A percentile compares a stretch with the other conserved stretches of the same genome.
Evolutionary conservation across 225 moss, liverwort and hornwort genomes (phyloP).

Genomic region (Takakia lepidozioides): DNA sequence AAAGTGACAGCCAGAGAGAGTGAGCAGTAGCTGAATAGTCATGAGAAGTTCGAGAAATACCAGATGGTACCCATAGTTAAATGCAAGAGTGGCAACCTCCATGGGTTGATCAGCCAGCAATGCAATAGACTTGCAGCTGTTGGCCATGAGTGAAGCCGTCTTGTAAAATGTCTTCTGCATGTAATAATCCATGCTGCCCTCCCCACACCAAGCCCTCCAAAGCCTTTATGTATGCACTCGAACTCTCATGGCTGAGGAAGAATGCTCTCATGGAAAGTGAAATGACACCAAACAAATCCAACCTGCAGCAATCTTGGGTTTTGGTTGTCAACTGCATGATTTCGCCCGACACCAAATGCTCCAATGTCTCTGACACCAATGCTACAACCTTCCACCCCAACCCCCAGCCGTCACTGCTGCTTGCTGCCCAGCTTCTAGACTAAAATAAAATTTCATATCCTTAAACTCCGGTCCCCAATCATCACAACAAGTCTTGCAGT

Average conservation of each 20-base stretch:
- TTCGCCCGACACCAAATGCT: constrained; percentile 81
- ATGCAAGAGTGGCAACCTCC: constrained; percentile 75
- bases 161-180: constrained; percentile 85
- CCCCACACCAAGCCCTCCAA: neutral
- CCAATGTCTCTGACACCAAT: constrained; percentile 70
- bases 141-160: constrained; percentile 85
- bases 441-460: no score
- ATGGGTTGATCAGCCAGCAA: constrained; percentile 74
- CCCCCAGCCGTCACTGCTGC: neutral
- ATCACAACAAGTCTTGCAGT: no score
- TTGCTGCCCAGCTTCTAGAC: no score
- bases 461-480: no score
- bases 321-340: constrained; percentile 80
- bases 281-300: constrained; percentile 8
- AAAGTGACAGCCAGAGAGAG: no score
- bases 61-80: constrained; percentile 71
- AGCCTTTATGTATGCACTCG: no score
- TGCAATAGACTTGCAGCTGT: constrained; percentile 85
- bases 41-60: constrained; percentile 16
- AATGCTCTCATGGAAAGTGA: no score
- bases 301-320: constrained; percentile 72
- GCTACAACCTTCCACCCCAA: constrained; percentile 67
- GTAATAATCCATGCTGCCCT: constrained; percentile 84
- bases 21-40: no score
- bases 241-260: no score